Conservation (phyloP, 345 rosid genomes). For the Citrus cavaleriei region DNA sequence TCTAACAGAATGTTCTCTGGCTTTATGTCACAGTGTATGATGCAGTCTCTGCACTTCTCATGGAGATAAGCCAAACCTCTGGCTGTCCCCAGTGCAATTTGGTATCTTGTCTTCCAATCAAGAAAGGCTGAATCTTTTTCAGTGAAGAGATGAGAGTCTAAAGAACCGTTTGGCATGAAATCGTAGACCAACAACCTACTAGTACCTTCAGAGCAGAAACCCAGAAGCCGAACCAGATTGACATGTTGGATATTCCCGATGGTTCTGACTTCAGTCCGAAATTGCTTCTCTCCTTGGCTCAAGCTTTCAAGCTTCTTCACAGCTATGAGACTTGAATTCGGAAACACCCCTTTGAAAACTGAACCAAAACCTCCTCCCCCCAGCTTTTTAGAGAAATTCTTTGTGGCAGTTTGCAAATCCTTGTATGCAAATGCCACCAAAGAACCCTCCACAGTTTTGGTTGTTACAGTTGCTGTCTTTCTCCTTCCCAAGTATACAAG, state of each 20-base stretch:
- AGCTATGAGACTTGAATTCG: constrained; percentile 61
- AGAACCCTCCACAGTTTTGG: constrained; percentile 52
- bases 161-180: constrained; percentile 74
- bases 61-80: constrained; percentile 85
- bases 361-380: constrained; percentile 93
- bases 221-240: constrained; percentile 75
- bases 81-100: constrained; percentile 65
- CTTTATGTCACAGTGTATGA: constrained; percentile 88
- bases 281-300: constrained; percentile 88
- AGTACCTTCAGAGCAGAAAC: constrained; percentile 61
- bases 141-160: constrained; percentile 55
- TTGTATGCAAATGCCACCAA: constrained; percentile 62
- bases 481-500: constrained; percentile 29
- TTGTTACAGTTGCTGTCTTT: constrained; percentile 17
- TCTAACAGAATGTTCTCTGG: constrained; percentile 79
- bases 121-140: constrained; percentile 22
- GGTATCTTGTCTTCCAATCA: constrained; percentile 63
- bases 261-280: constrained; percentile 71
- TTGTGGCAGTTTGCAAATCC: constrained; percentile 65
- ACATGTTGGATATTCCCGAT: constrained; percentile 80
- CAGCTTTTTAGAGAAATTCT: constrained; percentile 67
- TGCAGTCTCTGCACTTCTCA: constrained; percentile 79
- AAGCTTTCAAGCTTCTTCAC: constrained; percentile 80
- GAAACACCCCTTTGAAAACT: constrained; percentile 69
- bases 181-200: constrained; percentile 66